A percentile compares a stretch with the other conserved stretches of the same genome.
Conservation (phyloP, 345 rosid species). For the Eucalyptus curtisii region DNA sequence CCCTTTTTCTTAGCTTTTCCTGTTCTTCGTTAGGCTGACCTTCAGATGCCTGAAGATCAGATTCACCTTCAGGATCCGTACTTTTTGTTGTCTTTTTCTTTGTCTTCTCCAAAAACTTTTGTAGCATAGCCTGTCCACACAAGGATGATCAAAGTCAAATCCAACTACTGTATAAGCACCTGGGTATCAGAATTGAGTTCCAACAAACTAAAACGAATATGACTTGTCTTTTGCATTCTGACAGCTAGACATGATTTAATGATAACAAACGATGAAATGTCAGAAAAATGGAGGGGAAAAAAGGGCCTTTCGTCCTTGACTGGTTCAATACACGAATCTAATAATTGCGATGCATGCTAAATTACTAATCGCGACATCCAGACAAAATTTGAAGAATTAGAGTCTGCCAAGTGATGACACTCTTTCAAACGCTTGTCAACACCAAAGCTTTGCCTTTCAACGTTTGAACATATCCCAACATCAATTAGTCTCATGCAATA, state of each 20-base stretch:
- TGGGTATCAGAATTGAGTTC: background rate
- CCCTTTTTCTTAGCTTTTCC: slow-evolving; percentile 49
- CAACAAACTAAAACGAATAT: background rate
- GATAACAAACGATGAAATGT: background rate
- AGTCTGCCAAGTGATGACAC: background rate
- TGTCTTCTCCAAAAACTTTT: slow-evolving; percentile 56
- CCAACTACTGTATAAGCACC: background rate
- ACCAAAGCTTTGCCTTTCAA: background rate
- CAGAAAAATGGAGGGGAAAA: background rate
- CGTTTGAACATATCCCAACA: background rate
- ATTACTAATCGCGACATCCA: background rate
- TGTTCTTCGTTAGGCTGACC: slow-evolving; percentile 25
- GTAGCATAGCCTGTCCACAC: slow-evolving; percentile 58
- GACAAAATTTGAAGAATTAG: background rate
- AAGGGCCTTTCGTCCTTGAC: background rate
- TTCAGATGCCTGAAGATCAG: slow-evolving; percentile 11
- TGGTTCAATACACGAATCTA: background rate
- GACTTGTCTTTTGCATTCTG: background rate
- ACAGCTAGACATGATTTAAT: background rate
- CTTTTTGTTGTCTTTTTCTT: slow-evolving; percentile 32
- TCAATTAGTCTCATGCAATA: background rate
- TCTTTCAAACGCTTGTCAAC: background rate
- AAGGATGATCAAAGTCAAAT: background rate
- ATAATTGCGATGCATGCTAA: background rate
- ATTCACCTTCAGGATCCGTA: slow-evolving; percentile 7